Evolutionary conservation across 371 early-diverging fungal genomes (phyloP).

Genomic region (Mortierella polycephala): DNA sequence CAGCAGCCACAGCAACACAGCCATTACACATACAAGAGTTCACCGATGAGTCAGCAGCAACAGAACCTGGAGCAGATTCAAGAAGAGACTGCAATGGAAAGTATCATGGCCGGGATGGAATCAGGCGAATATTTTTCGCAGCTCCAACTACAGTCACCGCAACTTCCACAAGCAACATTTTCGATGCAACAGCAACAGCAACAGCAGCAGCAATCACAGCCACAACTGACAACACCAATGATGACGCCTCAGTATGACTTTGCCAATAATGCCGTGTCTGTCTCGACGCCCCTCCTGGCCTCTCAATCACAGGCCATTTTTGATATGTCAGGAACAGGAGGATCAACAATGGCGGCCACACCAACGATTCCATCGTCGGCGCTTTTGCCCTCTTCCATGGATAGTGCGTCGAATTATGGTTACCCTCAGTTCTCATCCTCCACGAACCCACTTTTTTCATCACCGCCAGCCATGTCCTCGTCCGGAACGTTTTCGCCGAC

Average conservation of each 20-base stretch:
- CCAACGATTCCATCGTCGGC: constrained; percentile 21
- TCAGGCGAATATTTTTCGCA: constrained; percentile 48
- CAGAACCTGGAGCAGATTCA: constrained; percentile 44
- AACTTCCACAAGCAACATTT: constrained; percentile 26
- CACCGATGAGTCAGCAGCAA: constrained; percentile 43
- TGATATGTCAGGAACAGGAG: constrained; percentile 27
- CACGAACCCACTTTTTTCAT: constrained; percentile 40
- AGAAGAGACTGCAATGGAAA: constrained; percentile 47
- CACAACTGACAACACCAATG: constrained; percentile 15
- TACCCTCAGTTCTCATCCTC: constrained; percentile 30
- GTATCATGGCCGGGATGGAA: constrained; percentile 48
- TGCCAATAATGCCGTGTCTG: constrained; percentile 9
- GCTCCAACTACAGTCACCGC: constrained; percentile 48
- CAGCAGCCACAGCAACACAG: constrained; percentile 12
- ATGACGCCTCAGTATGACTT: constrained; percentile 22
- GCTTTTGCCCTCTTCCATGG: constrained; percentile 20
- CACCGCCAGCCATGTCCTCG: constrained; percentile 31
- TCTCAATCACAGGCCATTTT: constrained; percentile 33
- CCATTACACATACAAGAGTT: constrained; percentile 8
- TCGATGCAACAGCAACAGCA: constrained; percentile 12
- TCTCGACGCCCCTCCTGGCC: constrained; percentile 37
- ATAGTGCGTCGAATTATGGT: constrained; percentile 18
- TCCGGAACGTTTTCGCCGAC: constrained; percentile 34
- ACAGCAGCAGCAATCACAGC: constrained; percentile 4
- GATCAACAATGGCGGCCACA: constrained; percentile 10